These are phyloP conservation scores for Wickerhamomyces subpelliculosus DNA, from an alignment of 805 yeast species.

Conservation along the genomic window DNA sequence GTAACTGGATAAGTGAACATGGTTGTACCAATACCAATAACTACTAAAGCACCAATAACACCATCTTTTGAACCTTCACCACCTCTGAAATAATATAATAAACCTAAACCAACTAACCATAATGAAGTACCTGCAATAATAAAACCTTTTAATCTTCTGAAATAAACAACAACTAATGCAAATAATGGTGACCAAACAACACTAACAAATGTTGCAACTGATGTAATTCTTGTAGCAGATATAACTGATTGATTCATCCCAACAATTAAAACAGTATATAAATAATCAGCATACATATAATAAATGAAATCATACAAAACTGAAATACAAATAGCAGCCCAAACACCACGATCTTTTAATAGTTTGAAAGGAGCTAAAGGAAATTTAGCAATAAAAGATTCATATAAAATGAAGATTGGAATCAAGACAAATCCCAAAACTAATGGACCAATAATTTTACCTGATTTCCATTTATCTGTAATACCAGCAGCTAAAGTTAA, in stretches of 20 bases:
- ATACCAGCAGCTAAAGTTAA: conserved; percentile 71
- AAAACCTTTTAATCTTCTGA: conserved; percentile 49
- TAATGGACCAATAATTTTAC: conserved; percentile 59
- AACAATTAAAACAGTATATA: conserved; percentile 60
- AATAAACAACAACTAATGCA: conserved; percentile 42
- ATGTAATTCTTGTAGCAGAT: conserved; percentile 60
- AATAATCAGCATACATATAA: conserved; percentile 63
- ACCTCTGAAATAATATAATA: conserved; percentile 50
- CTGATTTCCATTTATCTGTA: conserved; percentile 47
- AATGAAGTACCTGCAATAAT: conserved; percentile 50
- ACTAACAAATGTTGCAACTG: conserved; percentile 54
- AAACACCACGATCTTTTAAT: conserved; percentile 62
- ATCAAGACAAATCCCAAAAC: conserved; percentile 57
- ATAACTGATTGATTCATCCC: conserved; percentile 50
- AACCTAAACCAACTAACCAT: conserved; percentile 56
- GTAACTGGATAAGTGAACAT: conserved; percentile 64
- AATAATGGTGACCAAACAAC: conserved; percentile 51
- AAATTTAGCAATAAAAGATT: conserved; percentile 42
- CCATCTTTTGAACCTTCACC: conserved; percentile 46
- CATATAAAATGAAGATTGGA: conserved; percentile 59
- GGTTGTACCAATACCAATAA: conserved; percentile 67
- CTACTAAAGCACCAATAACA: conserved; percentile 56
- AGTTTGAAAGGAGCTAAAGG: conserved; percentile 60
- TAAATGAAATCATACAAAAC: conserved; percentile 53
- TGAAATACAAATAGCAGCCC: conserved; percentile 60